phyloP scores from a whole-genome alignment of 805 yeast genomes.

The Candida silvatica region DNA sequence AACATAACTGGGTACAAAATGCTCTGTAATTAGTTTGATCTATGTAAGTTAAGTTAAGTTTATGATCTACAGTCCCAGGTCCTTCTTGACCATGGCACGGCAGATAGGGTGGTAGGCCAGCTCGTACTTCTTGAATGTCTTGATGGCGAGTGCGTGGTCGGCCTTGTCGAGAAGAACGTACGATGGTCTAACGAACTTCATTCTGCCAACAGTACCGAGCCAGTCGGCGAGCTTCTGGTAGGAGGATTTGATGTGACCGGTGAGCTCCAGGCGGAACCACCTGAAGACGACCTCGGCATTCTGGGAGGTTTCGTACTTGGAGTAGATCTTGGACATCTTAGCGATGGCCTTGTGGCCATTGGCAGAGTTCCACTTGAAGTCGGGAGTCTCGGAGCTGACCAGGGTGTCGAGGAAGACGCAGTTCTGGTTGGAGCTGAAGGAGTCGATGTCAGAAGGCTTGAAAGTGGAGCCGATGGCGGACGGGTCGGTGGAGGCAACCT shows the following conservation, averaged over 20 bases:
- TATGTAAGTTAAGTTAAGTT: too few relatives aligned
- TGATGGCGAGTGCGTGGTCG: slow-evolving; percentile 55
- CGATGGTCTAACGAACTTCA: slow-evolving; percentile 91
- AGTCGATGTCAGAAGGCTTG: slow-evolving; percentile 37
- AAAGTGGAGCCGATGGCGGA: slow-evolving; percentile 28
- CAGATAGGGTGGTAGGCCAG: slow-evolving; percentile 78
- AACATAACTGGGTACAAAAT: not conserved
- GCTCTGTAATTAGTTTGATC: too few relatives aligned
- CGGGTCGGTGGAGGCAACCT: slow-evolving; percentile 24
- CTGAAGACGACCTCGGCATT: slow-evolving; percentile 81
- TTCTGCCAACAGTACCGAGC: slow-evolving; percentile 89
- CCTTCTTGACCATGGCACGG: slow-evolving; percentile 73
- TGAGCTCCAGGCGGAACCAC: slow-evolving; percentile 62
- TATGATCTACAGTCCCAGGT: slow-evolving; percentile 39
- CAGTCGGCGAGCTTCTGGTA: slow-evolving; percentile 61
- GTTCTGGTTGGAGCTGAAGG: slow-evolving; percentile 66
- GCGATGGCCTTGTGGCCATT: slow-evolving; percentile 25
- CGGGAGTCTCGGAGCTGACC: slow-evolving; percentile 36
- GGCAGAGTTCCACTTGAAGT: slow-evolving; percentile 23
- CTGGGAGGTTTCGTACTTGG: slow-evolving; percentile 39
- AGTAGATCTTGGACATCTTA: slow-evolving; percentile 24
- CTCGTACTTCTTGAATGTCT: slow-evolving; percentile 53
- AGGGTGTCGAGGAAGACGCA: slow-evolving; percentile 72
- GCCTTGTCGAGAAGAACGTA: slow-evolving; percentile 57
- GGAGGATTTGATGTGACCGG: slow-evolving; percentile 36